These are phyloP conservation scores for Sisymbrium altissimum DNA, from an alignment of 345 rosid genomes.

Conservation along the genomic window DNA sequence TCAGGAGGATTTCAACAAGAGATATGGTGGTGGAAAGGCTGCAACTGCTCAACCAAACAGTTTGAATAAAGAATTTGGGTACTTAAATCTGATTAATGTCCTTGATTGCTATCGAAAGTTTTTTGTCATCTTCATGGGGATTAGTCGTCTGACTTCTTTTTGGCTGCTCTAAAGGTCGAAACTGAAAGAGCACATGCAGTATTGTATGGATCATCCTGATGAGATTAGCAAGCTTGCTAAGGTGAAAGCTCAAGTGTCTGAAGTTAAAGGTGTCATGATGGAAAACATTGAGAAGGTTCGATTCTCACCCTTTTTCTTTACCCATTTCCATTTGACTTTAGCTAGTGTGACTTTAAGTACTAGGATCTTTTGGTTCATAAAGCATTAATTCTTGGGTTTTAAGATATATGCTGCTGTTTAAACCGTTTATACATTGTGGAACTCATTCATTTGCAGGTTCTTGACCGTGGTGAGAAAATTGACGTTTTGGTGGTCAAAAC, in stretches of 20 bases:
- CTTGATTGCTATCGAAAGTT: not conserved
- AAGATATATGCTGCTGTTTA: not conserved
- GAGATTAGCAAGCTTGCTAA: conserved; percentile 97
- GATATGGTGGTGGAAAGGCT: conserved; percentile 92
- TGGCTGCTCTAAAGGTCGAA: conserved; percentile 52
- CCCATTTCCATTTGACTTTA: not conserved
- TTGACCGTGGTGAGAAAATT: conserved; percentile 92
- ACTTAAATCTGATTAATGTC: not conserved
- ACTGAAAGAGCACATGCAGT: conserved; percentile 94
- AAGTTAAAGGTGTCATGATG: conserved; percentile 98
- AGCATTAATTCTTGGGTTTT: not conserved
- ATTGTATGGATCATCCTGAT: conserved; percentile 90
- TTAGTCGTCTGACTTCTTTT: not conserved
- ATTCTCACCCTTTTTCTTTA: not conserved
- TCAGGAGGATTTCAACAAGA: conserved; percentile 87
- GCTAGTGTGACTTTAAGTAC: not conserved
- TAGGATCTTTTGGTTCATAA: not conserved
- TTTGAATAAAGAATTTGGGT: conserved; percentile 86
- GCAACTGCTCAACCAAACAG: conserved; percentile 69
- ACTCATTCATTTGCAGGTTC: conserved; percentile 52
- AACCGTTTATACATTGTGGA: not conserved
- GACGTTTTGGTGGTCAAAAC: conserved; percentile 94
- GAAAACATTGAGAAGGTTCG: conserved; percentile 95
- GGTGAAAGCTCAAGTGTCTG: conserved; percentile 96
- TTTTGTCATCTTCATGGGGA: too few species aligned